Base-by-base conservation (phyloP, 257 asterid species). In the Solanum chmielewskii region DNA sequence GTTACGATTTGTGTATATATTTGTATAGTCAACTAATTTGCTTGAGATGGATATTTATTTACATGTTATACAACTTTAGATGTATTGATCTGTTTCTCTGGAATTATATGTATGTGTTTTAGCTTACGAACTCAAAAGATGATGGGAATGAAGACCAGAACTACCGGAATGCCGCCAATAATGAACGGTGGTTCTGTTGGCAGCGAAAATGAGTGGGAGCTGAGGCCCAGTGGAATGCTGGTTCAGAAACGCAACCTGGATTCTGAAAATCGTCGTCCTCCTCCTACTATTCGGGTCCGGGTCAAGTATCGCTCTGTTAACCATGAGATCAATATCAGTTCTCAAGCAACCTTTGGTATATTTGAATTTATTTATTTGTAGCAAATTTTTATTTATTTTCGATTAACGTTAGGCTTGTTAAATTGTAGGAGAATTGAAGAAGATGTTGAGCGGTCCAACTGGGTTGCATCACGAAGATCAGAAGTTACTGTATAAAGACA, bases 201-300 rank as follows among this genome's bases (percentile, higher is more conserved):
- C 7, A 31, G 76, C 11, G 86, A 69, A 41, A 84, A 88, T 27
- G 91, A 89, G 74, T 92, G 94, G 93, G 94, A 92, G 90, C 81
- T 92, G 89, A 88, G 94, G 85, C 94, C 94, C 3, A 92, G 94
- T 35, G 94, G 94, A 83, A 91, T 91, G 93, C 89, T 91, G 88
- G 93, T 91, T 27, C 93, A 91, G 88, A 91, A 88, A 71, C 89
- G 92, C 75, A 86, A 85, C 70, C 88, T 89, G 29, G 92, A 92
- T 84, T 69, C 83, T 81, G 94, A 89, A 27, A 84, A 64, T 85
- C 88, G 71, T 2, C 86, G 76, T 9, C 89, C 90, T 73, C 88
- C 93, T 13, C 94, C 93, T 44, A 86, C 90, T 5, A 92, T 92
- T 59, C 89, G 92, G 70, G 90, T 92, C 16, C 90, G 93, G 88